A percentile compares a stretch with the other conserved stretches of the same genome.
Evolutionary conservation across 192 early-diverging fungal species (phyloP).

Genomic region (Chytriomyces sp.): DNA sequence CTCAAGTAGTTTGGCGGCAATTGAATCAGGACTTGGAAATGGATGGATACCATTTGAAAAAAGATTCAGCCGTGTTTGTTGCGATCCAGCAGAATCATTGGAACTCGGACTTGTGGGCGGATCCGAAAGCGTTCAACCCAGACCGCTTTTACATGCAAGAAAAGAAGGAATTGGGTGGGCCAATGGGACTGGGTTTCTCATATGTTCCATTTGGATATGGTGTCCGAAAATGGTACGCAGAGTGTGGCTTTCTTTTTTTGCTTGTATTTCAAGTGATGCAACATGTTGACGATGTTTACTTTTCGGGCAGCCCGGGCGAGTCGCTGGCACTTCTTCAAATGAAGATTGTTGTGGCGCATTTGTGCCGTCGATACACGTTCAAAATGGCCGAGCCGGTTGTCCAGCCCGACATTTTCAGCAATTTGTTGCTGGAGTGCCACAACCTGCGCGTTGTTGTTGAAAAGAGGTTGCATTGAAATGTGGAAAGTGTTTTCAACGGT

Average conservation of each 20-base stretch:
- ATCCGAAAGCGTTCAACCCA: not conserved
- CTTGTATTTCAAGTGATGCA: too few species aligned
- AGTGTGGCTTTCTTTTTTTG: too few species aligned
- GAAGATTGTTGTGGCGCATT: constrained; percentile 8
- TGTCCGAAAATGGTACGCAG: constrained; percentile 13
- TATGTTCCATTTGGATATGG: constrained; percentile 9
- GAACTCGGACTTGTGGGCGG: not conserved
- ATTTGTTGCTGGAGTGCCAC: too few species aligned
- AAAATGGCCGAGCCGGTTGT: not conserved
- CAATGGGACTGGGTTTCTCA: not conserved
- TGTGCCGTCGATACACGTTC: not conserved
- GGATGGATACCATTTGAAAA: not conserved
- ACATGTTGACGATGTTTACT: too few species aligned
- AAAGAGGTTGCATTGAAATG: too few species aligned
- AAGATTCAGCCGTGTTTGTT: not conserved
- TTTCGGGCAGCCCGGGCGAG: not conserved
- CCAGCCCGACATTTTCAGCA: too few species aligned
- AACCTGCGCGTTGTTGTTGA: too few species aligned
- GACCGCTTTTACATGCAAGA: not conserved
- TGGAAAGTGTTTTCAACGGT: too few species aligned
- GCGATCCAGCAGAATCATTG: not conserved
- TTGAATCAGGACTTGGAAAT: not conserved
- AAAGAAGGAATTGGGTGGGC: not conserved
- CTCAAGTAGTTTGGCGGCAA: not conserved
- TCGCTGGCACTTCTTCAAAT: not conserved